Conservation (phyloP, 106 monocot species). For the Dendrobium nobile region DNA sequence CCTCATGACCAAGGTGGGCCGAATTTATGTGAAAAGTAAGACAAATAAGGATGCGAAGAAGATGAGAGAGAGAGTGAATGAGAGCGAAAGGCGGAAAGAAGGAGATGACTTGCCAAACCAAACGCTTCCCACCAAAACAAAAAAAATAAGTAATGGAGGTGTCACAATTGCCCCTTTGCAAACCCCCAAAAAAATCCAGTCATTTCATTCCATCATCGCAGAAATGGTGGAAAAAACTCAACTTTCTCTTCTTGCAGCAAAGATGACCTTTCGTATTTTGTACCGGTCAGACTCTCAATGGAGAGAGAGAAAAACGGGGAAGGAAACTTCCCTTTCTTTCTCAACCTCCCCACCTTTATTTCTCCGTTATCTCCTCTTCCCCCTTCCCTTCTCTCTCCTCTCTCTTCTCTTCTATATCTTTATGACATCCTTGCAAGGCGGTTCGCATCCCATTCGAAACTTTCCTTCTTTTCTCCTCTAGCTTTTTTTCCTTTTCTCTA, state of each 20-base stretch:
- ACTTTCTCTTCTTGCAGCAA: conserved; percentile 1
- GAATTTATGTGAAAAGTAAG: background rate
- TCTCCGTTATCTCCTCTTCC: conserved; percentile 22
- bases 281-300: conserved; percentile 19
- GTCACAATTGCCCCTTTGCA: conserved; percentile 8
- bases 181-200: conserved; percentile 9
- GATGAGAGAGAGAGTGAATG: background rate
- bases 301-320: conserved; percentile 13
- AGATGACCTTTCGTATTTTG: conserved; percentile 16
- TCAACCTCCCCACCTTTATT: conserved; percentile 23
- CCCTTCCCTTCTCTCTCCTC: background rate
- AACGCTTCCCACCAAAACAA: background rate
- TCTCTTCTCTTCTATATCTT: conserved; percentile 13
- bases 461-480: background rate
- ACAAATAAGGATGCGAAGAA: background rate
- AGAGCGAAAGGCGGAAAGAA: background rate
- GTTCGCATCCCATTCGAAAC: background rate
- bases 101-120: background rate
- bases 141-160: background rate
- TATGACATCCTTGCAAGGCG: conserved; percentile 4
- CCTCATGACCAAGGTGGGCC: conserved; percentile 13
- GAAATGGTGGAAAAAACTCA: conserved; percentile 2
- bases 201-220: conserved; percentile 14
- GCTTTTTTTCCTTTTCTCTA: too few species aligned
- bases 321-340: conserved; percentile 30